phyloP scores from a whole-genome alignment of 176 grass and related monocot genomes.

The Carex myosuroides region DNA sequence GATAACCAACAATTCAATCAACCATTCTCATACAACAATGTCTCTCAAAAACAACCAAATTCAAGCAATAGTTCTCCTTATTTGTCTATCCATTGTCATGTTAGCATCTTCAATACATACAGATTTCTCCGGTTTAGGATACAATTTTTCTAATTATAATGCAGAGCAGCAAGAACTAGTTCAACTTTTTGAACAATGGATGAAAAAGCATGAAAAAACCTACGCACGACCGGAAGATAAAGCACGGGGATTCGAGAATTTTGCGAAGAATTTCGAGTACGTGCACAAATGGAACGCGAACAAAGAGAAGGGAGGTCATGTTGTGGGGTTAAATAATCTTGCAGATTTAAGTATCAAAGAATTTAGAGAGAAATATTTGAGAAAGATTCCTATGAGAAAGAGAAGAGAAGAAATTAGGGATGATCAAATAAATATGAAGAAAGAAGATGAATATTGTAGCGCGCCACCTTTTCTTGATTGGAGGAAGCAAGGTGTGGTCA shows the following conservation, averaged over 20 bases:
- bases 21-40: constrained; percentile 11
- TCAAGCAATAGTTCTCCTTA: not conserved
- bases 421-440: not conserved
- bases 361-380: constrained; percentile 23
- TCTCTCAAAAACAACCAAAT: not conserved
- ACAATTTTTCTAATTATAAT: not conserved
- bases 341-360: constrained; percentile 43
- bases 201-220: constrained; percentile 16
- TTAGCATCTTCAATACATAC: not conserved
- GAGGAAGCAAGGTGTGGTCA: constrained; percentile 30
- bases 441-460: not conserved
- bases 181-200: constrained; percentile 35
- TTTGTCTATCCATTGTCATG: not conserved
- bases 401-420: not conserved
- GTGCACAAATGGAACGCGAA: constrained; percentile 8
- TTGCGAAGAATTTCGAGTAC: constrained; percentile 23
- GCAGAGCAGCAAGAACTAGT: not conserved
- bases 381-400: constrained; percentile 1
- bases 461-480: constrained; percentile 30
- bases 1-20: not conserved
- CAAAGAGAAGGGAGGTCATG: not conserved
- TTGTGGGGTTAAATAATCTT: constrained; percentile 35
- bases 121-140: constrained; percentile 10
- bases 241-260: constrained; percentile 24
- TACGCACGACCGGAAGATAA: constrained; percentile 25